These are phyloP conservation scores for Priceomyces melissophilus DNA, from an alignment of 805 yeast species.

Conservation along the genomic window DNA sequence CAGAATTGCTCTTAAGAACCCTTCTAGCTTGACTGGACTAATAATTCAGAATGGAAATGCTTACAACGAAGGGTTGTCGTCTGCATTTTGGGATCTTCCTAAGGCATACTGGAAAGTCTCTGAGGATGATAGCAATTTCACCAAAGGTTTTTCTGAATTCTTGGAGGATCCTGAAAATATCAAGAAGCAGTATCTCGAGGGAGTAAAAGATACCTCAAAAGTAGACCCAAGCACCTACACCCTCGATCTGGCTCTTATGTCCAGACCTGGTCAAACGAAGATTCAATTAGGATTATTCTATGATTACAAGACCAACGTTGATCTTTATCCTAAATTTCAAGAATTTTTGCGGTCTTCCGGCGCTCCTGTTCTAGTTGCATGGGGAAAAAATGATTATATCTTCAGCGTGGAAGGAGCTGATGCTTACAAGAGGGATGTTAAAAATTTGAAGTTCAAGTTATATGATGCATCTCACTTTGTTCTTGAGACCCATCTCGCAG, in stretches of 20 bases:
- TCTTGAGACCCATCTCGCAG: constrained; percentile 22
- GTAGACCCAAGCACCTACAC: constrained; percentile 31
- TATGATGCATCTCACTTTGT: constrained; percentile 41
- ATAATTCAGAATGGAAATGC: constrained; percentile 45
- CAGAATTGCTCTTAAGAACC: constrained; percentile 32
- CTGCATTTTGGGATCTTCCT: constrained; percentile 36
- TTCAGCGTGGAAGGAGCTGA: constrained; percentile 35
- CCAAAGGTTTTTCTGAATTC: constrained; percentile 9
- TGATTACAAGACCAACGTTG: constrained; percentile 34
- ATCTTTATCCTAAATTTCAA: constrained; percentile 35
- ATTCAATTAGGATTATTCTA: constrained; percentile 32
- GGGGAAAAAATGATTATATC: constrained; percentile 42
- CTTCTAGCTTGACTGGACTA: constrained; percentile 26
- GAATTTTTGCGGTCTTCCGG: constrained; percentile 23
- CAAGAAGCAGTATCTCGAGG: constrained; percentile 27
- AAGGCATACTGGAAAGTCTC: constrained; percentile 27
- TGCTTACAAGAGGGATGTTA: constrained; percentile 32
- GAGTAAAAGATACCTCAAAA: constrained; percentile 17
- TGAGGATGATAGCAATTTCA: constrained; percentile 5
- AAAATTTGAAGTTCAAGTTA: constrained; percentile 21
- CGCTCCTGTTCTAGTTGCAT: constrained; percentile 33
- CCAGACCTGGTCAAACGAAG: constrained; percentile 16
- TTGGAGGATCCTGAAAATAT: constrained; percentile 16
- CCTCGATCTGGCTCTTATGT: constrained; percentile 26
- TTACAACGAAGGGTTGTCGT: constrained; percentile 39